Percentiles rank a stretch among this genome's conserved stretches.
Evolutionary conservation across 352 stramenopile genomes (phyloP).

Genomic region (Pythium utonaiense): DNA sequence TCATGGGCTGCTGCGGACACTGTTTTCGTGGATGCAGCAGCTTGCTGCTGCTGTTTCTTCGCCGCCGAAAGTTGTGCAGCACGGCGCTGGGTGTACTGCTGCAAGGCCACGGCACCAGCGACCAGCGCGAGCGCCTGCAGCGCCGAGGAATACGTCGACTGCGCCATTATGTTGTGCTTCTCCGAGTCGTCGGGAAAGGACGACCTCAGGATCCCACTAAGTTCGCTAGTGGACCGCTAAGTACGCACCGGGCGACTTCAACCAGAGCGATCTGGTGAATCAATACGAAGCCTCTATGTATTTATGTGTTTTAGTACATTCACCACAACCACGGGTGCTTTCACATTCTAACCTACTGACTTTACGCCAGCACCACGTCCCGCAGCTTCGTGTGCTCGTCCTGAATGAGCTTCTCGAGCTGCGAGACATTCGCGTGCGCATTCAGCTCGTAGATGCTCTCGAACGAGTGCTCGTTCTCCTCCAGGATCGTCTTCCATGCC

Average conservation of each 20-base stretch:
- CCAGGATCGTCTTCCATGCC: conserved; percentile 91
- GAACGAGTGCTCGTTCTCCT: conserved; percentile 93
- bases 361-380: conserved; percentile 64
- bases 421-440: conserved; percentile 76
- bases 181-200: no score
- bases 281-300: conserved; percentile 27
- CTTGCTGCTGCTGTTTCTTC: background rate
- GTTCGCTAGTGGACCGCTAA: no score
- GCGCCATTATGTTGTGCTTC: no score
- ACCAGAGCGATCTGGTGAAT: conserved; percentile 7
- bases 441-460: conserved; percentile 95
- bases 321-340: conserved; percentile 1
- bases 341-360: conserved; percentile 15
- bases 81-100: conserved; percentile 35
- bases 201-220: no score
- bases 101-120: conserved; percentile 32
- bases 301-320: conserved; percentile 15
- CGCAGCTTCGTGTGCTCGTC: conserved; percentile 77
- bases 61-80: conserved; percentile 4
- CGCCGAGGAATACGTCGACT: conserved; percentile 3
- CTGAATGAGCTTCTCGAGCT: conserved; percentile 86
- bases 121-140: conserved; percentile 28
- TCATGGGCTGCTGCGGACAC: background rate
- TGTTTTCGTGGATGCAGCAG: background rate
- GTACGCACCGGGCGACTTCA: conserved; percentile 11